Conservation (phyloP, 495 filamentous ascomycete genomes). For the Pseudevernia furfuracea region DNA sequence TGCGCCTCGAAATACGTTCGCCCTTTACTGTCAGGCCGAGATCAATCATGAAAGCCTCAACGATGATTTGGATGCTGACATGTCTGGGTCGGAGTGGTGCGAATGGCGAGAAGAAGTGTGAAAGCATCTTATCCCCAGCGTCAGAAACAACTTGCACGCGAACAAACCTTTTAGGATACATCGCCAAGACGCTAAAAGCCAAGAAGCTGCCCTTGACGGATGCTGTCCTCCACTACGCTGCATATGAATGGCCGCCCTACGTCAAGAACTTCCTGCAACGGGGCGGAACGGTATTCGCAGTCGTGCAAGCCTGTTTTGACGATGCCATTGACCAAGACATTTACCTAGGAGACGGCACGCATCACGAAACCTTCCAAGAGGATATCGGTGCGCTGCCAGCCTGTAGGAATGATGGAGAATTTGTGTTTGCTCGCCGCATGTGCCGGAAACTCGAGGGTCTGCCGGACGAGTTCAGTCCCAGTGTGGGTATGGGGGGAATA, state of each 20-base stretch:
- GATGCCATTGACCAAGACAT: constrained; percentile 23
- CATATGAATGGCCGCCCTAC: constrained; percentile 8
- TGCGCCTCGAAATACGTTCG: constrained; percentile 27
- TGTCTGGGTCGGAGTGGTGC: not conserved
- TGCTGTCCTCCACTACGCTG: not conserved
- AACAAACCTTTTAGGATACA: not conserved
- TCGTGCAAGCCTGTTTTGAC: constrained; percentile 21
- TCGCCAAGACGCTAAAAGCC: not conserved
- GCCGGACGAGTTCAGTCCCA: not conserved
- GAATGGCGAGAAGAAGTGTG: constrained; percentile 12
- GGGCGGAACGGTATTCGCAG: constrained; percentile 20
- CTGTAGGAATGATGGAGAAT: constrained; percentile 25
- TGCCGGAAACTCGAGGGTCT: not conserved
- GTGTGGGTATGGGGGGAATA: not conserved
- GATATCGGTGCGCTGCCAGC: constrained; percentile 17
- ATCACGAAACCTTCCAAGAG: constrained; percentile 15
- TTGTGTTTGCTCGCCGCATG: not conserved
- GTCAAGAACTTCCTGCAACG: constrained; percentile 18
- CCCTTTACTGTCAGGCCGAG: constrained; percentile 18
- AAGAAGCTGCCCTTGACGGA: not conserved
- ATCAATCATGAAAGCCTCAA: not conserved
- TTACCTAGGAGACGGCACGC: constrained; percentile 22
- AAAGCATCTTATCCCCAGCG: not conserved
- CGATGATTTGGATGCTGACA: not conserved
- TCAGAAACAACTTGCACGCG: not conserved